Base-by-base conservation (phyloP, 176 grass and related monocot genomes). In the Aegilops sharonensis region DNA sequence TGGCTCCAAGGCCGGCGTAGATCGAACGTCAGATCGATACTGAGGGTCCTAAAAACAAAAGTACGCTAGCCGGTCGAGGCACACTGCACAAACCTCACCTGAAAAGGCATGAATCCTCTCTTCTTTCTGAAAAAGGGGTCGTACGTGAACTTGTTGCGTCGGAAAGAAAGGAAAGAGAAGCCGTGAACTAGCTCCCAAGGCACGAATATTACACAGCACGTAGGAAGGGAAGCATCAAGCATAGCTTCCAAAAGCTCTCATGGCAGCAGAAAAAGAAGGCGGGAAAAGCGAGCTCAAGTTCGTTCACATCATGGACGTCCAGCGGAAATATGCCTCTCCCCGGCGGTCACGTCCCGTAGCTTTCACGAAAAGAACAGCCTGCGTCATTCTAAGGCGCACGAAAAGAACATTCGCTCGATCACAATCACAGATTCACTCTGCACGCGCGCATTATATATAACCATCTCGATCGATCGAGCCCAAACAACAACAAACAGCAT, bases 291-390 rank as follows among this genome's bases (percentile, higher is more conserved):
- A 57, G 54, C 54, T 57, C 54, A 57, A 57, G 17, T 8, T 20
- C 54, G 18, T 35, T 15, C 83, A 81, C 43, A 77, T 34, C 20
- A 83, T 74, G 52, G 52, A 47, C 14, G 42, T 52, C 24, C 23
- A 7, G 39, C 23, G 5, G 73, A 85, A 75, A 80, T 84, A 87
- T 92, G 3, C 90, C 81, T 77, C 37, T 32, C 84, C 77, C 0
- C 75, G 52, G 63, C 48, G n/a, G 15, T 81, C 84, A 87, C 84
- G 81, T 87, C 52, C 76, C 84, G 80, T 71, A 2, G 4, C 78
- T 65, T 73, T 66, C 35, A 95, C 83, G 89, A 25, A 90, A 95
- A 84, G 91, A 93, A 95, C 75, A 67, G 87, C n/a, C 14, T 24
- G 59, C 6, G 25, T 9, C 14, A 27, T 35, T 76, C 72, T 17